phyloP scores from a whole-genome alignment of 331 rosid genomes.

The Malus hybrid region DNA sequence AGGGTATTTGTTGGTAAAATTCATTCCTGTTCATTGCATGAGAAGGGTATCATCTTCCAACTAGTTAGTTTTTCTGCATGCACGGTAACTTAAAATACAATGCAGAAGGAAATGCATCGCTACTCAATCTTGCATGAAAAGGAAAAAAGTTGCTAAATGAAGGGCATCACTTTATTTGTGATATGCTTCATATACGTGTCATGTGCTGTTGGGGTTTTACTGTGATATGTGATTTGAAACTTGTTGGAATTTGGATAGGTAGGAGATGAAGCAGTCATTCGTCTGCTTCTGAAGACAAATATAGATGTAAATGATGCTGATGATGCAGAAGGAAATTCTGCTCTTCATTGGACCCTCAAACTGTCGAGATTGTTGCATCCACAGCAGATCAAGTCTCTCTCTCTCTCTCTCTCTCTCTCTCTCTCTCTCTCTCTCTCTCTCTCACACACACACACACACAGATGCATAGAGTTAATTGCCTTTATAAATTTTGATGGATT shows the following conservation, averaged over 20 bases:
- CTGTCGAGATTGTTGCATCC: slow-evolving; percentile 2
- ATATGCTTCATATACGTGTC: too few relatives aligned
- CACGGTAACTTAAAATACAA: background rate
- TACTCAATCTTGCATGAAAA: background rate
- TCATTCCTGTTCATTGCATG: background rate
- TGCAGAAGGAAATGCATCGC: background rate
- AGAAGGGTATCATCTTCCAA: background rate
- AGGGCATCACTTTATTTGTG: background rate
- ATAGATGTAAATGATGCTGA: slow-evolving; percentile 18
- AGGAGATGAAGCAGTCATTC: slow-evolving; percentile 26
- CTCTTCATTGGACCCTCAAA: slow-evolving; percentile 40
- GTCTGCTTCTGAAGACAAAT: slow-evolving; percentile 28
- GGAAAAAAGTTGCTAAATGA: background rate
- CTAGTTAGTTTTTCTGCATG: background rate
- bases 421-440: slow-evolving; percentile 1
- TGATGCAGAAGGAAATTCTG: slow-evolving; percentile 35
- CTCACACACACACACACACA: background rate
- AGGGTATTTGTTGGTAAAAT: background rate
- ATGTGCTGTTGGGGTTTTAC: background rate
- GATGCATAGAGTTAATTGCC: background rate
- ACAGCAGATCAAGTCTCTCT: slow-evolving; percentile 8
- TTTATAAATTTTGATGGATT: background rate
- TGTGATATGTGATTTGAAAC: background rate
- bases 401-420: background rate
- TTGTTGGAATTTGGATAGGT: slow-evolving; percentile 11